These are phyloP conservation scores for Stipa capillata DNA, from an alignment of 176 grass and related monocot species.

Conservation along the genomic window DNA sequence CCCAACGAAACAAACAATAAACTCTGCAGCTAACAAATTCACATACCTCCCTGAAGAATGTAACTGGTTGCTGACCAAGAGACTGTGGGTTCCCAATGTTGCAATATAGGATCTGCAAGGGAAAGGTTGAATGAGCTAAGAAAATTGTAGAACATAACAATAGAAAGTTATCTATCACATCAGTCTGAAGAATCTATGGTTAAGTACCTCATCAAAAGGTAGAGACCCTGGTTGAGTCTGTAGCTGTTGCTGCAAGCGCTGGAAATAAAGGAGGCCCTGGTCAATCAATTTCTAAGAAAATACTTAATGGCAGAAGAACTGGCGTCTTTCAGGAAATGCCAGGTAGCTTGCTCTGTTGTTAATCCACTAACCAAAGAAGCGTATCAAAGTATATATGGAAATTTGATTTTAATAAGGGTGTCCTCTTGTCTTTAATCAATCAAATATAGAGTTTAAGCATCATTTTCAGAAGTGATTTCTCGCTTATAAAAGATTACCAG, in stretches of 20 bases:
- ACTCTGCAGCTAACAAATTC: neutral
- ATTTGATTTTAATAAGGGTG: too few relatives aligned
- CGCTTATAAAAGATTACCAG: too few relatives aligned
- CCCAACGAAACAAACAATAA: neutral
- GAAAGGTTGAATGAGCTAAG: too few relatives aligned
- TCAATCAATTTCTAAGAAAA: neutral
- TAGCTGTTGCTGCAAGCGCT: constrained; percentile 75
- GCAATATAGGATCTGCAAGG: constrained; percentile 62
- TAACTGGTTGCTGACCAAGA: too few relatives aligned
- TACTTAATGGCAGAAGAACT: neutral
- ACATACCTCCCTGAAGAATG: too few relatives aligned
- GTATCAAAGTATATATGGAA: neutral
- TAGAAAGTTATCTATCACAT: neutral
- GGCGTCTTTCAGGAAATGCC: neutral
- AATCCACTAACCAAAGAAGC: neutral
- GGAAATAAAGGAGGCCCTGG: constrained; percentile 17
- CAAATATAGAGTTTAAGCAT: too few relatives aligned
- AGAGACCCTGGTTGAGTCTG: too few relatives aligned
- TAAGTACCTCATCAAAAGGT: too few relatives aligned
- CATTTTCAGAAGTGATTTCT: too few relatives aligned
- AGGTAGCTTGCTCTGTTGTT: neutral
- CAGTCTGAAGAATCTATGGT: neutral
- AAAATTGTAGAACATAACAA: neutral
- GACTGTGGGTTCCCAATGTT: too few relatives aligned
- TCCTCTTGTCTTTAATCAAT: too few relatives aligned